Evolutionary conservation across 2,329 filamentous ascomycete genomes (phyloP), one percentile per base, ranked within the genome.

Genomic region (Microsporum audouinii): DNA sequence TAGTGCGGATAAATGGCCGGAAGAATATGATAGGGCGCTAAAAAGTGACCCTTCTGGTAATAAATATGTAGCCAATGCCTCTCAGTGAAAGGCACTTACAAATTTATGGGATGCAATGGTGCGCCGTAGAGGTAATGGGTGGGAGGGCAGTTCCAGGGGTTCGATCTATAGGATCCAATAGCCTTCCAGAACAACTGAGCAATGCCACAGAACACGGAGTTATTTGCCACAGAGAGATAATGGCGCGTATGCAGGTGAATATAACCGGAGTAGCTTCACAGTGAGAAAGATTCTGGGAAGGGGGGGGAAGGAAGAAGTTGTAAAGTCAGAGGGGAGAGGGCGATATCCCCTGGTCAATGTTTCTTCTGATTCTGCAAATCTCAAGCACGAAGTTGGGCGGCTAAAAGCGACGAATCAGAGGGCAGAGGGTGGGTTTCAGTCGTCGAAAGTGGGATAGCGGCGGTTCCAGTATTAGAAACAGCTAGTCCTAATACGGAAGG

Each of bases 401-500:
- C 59, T 63, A 63, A 56, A 38, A 38, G 5, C n/a, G 39, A 53
- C 62, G 57, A 63, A 60, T 59, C 34, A 63, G 58, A 33, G 27
- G 5, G 27, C 36, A 23, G 31, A 29, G 33, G 17, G 29, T 39
- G 58, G 56, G 33, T 14, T 12, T 23, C 8, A 8, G 2, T 14
- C 34, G 6, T n/a, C 29, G 6, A 5, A 31, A 27, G 29, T 14
- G 38, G 36, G 27, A 27, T 45, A 58, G 60, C 47, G 58, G 51
- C 47, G 55, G 59, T 34, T 47, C 57, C 55, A 63, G 60, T 56
- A 51, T 60, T 64, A 65, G 64, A 36, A 63, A 58, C 60, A 53
- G 38, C 64, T 64, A 65, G 45, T 14, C 59, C 57, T n/a, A 1
- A 51, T 61, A 31, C n/a, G 60, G 63, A 39, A 62, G 64, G 56